A percentile compares a stretch with the other conserved stretches of the same genome.
These are phyloP conservation scores for Erodium moschatum DNA, from an alignment of 441 rosid species.

Conservation along the genomic window DNA sequence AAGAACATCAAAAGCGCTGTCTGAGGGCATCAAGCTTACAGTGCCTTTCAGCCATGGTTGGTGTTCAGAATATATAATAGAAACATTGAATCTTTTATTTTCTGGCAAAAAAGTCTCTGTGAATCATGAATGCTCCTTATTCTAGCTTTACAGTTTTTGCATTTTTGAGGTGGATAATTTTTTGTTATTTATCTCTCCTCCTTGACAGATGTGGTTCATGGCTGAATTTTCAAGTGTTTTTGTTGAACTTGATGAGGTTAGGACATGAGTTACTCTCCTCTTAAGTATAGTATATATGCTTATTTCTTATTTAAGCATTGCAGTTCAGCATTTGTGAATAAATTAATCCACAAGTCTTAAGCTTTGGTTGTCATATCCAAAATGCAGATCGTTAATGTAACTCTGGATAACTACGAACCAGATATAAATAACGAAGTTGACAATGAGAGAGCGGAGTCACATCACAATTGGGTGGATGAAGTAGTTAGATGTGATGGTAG, in stretches of 20 bases:
- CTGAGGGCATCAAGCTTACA: conserved; percentile 79
- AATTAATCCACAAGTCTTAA: background rate
- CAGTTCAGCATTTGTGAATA: background rate
- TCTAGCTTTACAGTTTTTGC: background rate
- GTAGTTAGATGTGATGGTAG: conserved; percentile 88
- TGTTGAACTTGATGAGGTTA: conserved; percentile 68
- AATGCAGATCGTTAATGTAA: conserved; percentile 65
- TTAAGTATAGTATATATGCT: background rate
- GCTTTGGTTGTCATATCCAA: conserved; percentile 12
- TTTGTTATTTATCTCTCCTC: conserved; percentile 12
- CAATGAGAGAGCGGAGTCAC: conserved; percentile 55
- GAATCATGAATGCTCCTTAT: conserved; percentile 3
- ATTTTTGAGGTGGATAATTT: conserved; percentile 7
- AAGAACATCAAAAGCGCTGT: conserved; percentile 34
- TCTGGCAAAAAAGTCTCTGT: too few species aligned
- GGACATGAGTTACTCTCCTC: conserved; percentile 17
- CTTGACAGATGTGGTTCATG: conserved; percentile 88
- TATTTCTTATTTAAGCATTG: background rate
- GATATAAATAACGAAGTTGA: conserved; percentile 31
- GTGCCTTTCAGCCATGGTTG: conserved; percentile 92
- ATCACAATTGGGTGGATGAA: conserved; percentile 91
- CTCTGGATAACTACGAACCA: conserved; percentile 73
- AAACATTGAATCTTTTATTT: background rate
- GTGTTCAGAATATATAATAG: background rate
- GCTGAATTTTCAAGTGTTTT: conserved; percentile 63